Base-by-base conservation (phyloP, 305 asterid species). In the Fraxinus angustifolia region DNA sequence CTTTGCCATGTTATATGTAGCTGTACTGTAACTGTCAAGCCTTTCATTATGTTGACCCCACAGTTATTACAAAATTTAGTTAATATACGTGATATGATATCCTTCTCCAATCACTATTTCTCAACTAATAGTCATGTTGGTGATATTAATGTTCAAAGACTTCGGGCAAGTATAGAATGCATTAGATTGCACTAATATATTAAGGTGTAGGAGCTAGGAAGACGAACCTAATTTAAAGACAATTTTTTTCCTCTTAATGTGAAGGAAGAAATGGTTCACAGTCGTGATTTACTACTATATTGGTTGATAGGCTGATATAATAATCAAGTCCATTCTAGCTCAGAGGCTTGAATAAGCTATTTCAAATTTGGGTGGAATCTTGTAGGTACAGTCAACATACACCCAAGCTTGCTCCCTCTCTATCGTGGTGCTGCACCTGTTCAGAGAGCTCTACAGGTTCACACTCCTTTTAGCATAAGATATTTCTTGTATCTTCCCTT, bases 341-440 rank as follows among this genome's bases (percentile, higher is more conserved):
- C 21, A 79, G 68, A 31, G 6, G 82, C 75, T 79, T 81, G 85
- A 67, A 21, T 67, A 28, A 16, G 78, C 74, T 78, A 36, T 82
- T 35, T 82, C 72, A 76, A 82, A 82, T 84, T 87, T 82, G 77
- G 67, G 79, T 86, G 81, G 83, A 75, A 68, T 87, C 85, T 87
- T 88, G 78, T 84, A 95, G 98, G 99, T 81, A 95, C 98, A 11
- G 95, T 95, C 80, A 95, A 95, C 83, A 91, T 95, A 81, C 98
- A 95, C 81, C 98, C 99, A 42, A 93, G 97, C 81, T 88, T 93
- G 89, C 93, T 95, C 83, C 99, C 99, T 83, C 84, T 95, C 58
- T 95, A 93, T 85, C 97, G 99, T 83, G 99, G 99, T 45, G 99
- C 99, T 3, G 98, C 99, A 3, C 99, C 99, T 81, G 98, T 95